phyloP scores from a whole-genome alignment of 1,139 yeast species.

The Saccharomycopsis hybrid region DNA sequence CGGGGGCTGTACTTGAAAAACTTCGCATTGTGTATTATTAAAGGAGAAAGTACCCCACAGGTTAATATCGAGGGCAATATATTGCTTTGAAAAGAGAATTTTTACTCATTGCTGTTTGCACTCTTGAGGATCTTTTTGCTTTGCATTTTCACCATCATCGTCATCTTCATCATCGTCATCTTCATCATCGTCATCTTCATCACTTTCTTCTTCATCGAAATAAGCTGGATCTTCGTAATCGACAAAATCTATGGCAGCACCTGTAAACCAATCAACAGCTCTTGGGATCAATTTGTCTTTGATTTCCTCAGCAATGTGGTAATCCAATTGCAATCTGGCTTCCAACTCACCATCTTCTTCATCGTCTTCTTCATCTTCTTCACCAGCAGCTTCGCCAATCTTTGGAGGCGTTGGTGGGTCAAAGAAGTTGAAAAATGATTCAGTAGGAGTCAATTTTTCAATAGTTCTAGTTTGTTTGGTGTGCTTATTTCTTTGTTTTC shows the following conservation, averaged over 20 bases:
- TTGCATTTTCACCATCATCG: slow-evolving; percentile 37
- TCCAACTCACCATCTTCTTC: slow-evolving; percentile 74
- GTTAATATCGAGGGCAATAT: too few relatives aligned
- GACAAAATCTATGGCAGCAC: slow-evolving; percentile 71
- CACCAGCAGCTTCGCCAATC: slow-evolving; percentile 36
- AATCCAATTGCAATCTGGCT: slow-evolving; percentile 82
- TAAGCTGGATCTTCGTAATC: slow-evolving; percentile 50
- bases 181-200: slow-evolving; percentile 53
- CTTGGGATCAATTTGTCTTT: slow-evolving; percentile 94
- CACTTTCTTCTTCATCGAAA: slow-evolving; percentile 44
- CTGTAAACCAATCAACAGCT: slow-evolving; percentile 97
- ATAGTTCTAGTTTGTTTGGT: slow-evolving; percentile 96
- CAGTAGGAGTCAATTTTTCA: slow-evolving; percentile 88
- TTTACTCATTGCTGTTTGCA: slow-evolving; percentile 65
- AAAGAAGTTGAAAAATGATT: slow-evolving; percentile 92
- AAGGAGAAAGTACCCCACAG: too few relatives aligned
- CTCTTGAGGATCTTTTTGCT: slow-evolving; percentile 68
- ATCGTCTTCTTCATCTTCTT: slow-evolving; percentile 45
- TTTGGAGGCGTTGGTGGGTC: slow-evolving; percentile 83
- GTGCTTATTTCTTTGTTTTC: slow-evolving; percentile 96
- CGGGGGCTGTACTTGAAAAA: too few relatives aligned
- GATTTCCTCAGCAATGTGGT: slow-evolving; percentile 92
- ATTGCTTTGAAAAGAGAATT: too few relatives aligned
- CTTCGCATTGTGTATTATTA: too few relatives aligned
- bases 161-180: slow-evolving; percentile 52